phyloP scores from a whole-genome alignment of 1,284 basidiomycete species.

The Entoloma clypeatum region DNA sequence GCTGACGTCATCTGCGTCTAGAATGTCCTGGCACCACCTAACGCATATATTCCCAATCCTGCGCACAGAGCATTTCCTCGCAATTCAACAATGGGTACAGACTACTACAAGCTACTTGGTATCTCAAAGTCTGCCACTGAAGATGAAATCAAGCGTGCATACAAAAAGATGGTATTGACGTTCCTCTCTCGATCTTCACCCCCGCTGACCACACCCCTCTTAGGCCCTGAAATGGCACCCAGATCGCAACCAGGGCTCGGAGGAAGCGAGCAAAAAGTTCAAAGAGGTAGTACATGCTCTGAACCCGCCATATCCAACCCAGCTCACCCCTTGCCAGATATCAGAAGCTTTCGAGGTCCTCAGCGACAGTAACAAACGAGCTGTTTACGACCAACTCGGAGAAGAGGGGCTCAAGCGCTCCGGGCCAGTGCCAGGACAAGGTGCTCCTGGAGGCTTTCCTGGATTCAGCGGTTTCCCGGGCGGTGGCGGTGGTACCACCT shows the following conservation, averaged over 20 bases:
- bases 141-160: slow-evolving; percentile 82
- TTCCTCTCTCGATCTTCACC: slow-evolving; percentile 33
- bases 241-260: slow-evolving; percentile 83
- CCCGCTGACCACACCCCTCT: slow-evolving; percentile 4
- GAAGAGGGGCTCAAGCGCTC: slow-evolving; percentile 91
- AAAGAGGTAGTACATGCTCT: slow-evolving; percentile 64
- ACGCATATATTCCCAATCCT: slow-evolving; percentile 10
- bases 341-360: slow-evolving; percentile 98
- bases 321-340: slow-evolving; percentile 45
- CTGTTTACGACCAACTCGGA: slow-evolving; percentile 93
- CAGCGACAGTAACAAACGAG: slow-evolving; percentile 88
- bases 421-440: slow-evolving; percentile 47
- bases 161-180: slow-evolving; percentile 72
- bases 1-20: slow-evolving; percentile 17
- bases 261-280: slow-evolving; percentile 86
- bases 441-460: slow-evolving; percentile 41
- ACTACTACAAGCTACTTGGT: slow-evolving; percentile 84
- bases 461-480: slow-evolving; percentile 41
- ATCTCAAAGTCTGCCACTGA: slow-evolving; percentile 73
- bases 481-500: slow-evolving; percentile 47
- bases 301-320: neutral
- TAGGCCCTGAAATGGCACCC: slow-evolving; percentile 91
- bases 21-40: slow-evolving; percentile 12
- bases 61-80: neutral
- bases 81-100: slow-evolving; percentile 54